Base-by-base conservation (phyloP, 306 rosid genomes). In the Cicer yamashitae region DNA sequence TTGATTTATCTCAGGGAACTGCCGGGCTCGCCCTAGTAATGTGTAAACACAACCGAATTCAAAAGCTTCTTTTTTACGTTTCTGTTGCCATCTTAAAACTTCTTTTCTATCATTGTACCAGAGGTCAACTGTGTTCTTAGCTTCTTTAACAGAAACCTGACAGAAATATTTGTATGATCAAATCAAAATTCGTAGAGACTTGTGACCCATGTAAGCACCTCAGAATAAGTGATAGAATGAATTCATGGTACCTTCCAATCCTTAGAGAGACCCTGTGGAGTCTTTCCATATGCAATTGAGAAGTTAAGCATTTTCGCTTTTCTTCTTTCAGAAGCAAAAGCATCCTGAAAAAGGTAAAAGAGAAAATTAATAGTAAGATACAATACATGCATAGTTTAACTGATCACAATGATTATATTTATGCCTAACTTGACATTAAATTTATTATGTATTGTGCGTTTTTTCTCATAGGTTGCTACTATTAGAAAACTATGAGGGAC, bases 271-370 rank as follows among this genome's bases (percentile, higher is more conserved):
- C 98, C 98, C 74, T 90, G 69, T 11, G 98, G 89, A 48, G 98
- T 94, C 79, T 91, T 94, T 54, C 98, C 98, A 79, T 94, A 94
- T 58, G 98, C 98, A 86, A 94, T 94, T 66, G 98, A 94, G 76
- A 94, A 94, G 86, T 94, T 94, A 46, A 94, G 96, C 98, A 91
- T 91, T 85, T 94, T 94, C 47, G 98, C 98, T 78, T 91, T 94
- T 83, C 97, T 89, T 84, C 98, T 89, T 84, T 94, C 98, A 63
- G 98, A 87, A 81, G 69, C 98, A 83, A 87, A 94, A 66, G 87
- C 92, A 85, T 94, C 97, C 97, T 94, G 85, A 75, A 73, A 81
- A 17, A 67, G 77, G 43, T n/a, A 41, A 22, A 43, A 7, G 20
- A 7, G 37, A 14, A 59, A 76, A 38, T 51, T 9, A 50, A 40